These are phyloP conservation scores for Lumnitzera littorea DNA, from an alignment of 345 rosid genomes.

Conservation along the genomic window DNA sequence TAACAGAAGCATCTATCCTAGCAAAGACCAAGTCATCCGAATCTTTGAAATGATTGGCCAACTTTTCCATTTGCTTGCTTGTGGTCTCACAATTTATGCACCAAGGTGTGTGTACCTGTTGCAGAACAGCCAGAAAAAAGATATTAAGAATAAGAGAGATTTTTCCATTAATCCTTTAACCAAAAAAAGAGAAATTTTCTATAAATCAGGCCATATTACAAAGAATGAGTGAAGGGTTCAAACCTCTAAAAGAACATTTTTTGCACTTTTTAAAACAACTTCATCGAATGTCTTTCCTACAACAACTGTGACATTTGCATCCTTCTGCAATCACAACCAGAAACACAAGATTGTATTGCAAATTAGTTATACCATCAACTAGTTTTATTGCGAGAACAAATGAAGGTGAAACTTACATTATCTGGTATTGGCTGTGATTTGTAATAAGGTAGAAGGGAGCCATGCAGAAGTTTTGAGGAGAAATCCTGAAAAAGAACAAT, in stretches of 20 bases:
- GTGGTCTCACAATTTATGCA: conserved; percentile 62
- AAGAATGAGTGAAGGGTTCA: conserved; percentile 4
- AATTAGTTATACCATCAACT: neutral
- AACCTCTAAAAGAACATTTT: conserved; percentile 83
- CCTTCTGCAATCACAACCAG: conserved; percentile 32
- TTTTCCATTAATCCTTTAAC: no score
- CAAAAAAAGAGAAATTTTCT: no score
- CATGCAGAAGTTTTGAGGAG: conserved; percentile 48
- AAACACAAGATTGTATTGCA: neutral
- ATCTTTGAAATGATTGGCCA: conserved; percentile 88
- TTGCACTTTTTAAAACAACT: conserved; percentile 54
- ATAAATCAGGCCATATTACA: neutral
- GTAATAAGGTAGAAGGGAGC: conserved; percentile 48
- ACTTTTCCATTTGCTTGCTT: conserved; percentile 67
- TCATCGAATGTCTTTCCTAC: conserved; percentile 86
- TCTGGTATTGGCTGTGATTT: conserved; percentile 77
- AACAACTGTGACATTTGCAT: conserved; percentile 40
- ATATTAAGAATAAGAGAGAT: neutral
- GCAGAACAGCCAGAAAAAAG: conserved; percentile 1
- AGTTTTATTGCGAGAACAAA: neutral
- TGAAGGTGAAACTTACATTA: conserved; percentile 42
- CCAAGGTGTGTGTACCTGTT: conserved; percentile 84
- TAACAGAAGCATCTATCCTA: conserved; percentile 78
- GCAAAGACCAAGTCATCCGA: conserved; percentile 50
- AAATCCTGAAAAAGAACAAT: conserved; percentile 43